Evolutionary conservation across 257 asterid species (phyloP).

Genomic region (Lantana camara): DNA sequence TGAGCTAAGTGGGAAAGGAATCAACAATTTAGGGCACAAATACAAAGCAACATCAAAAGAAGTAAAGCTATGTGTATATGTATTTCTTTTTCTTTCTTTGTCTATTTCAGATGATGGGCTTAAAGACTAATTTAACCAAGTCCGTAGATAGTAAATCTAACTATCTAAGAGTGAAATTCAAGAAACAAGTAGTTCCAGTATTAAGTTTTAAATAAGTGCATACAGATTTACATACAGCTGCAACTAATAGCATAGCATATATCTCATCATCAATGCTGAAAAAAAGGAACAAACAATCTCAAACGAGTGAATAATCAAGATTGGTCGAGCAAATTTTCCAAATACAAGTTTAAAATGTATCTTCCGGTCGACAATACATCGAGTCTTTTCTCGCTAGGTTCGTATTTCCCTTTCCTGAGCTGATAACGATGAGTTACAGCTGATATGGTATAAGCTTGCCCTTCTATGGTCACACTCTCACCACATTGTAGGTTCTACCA

Average conservation of each 20-base stretch:
- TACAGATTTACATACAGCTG: constrained; percentile 16
- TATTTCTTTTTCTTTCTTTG: no score
- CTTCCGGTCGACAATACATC: constrained; percentile 91
- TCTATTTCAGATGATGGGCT: no score
- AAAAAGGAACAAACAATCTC: constrained; percentile 1
- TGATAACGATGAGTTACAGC: constrained; percentile 91
- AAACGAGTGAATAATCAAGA: constrained; percentile 44
- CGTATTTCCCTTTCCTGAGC: constrained; percentile 93
- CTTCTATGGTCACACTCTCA: constrained; percentile 87
- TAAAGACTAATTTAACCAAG: no score
- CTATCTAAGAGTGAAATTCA: no score
- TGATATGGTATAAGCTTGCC: constrained; percentile 77
- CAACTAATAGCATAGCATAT: background rate
- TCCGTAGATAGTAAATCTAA: no score
- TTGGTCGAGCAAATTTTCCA: constrained; percentile 72
- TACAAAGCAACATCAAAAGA: background rate
- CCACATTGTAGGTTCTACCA: constrained; percentile 90
- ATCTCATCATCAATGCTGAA: background rate
- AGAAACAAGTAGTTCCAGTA: no score
- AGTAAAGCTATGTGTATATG: no score
- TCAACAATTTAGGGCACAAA: constrained; percentile 7
- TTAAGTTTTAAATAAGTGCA: background rate
- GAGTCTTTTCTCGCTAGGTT: constrained; percentile 86
- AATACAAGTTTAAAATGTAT: constrained; percentile 79
- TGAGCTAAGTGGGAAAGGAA: constrained; percentile 23